Percentiles rank a stretch among this genome's conserved stretches.
phyloP scores from a whole-genome alignment of 306 rosid species.

The Quercus aquifolioides region DNA sequence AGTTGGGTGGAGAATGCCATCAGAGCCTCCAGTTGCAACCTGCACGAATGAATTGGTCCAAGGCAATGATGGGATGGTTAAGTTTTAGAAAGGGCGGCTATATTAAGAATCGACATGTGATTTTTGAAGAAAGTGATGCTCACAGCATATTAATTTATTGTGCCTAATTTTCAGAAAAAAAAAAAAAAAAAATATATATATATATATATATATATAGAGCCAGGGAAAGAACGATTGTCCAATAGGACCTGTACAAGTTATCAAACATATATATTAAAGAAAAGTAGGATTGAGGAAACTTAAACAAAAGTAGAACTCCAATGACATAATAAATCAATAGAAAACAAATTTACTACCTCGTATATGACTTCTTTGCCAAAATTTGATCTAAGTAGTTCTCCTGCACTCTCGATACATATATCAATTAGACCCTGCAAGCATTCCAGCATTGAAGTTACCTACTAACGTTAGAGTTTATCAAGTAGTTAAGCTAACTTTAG shows the following conservation, averaged over 20 bases:
- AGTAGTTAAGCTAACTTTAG: background rate
- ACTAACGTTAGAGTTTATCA: background rate
- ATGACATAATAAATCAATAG: background rate
- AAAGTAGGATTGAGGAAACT: background rate
- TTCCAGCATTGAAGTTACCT: conserved; percentile 6
- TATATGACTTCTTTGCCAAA: conserved; percentile 84
- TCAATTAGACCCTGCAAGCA: conserved; percentile 74
- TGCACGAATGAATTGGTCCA: conserved; percentile 22
- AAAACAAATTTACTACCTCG: conserved; percentile 54
- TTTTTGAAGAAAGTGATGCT: background rate
- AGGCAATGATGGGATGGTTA: background rate
- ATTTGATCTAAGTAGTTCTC: conserved; percentile 72
- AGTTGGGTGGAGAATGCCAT: conserved; percentile 64
- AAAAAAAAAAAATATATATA: background rate
- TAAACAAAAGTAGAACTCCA: background rate
- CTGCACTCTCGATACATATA: conserved; percentile 56
- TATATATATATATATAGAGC: too few species aligned
- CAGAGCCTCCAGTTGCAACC: conserved; percentile 81
- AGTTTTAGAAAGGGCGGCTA: background rate
- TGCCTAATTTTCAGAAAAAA: background rate
- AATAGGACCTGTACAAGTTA: background rate
- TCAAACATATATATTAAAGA: conserved; percentile 6
- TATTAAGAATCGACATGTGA: background rate
- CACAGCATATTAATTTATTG: background rate
- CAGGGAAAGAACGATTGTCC: background rate